Conservation (phyloP, 345 rosid genomes). For the Linum usitatissimum region DNA sequence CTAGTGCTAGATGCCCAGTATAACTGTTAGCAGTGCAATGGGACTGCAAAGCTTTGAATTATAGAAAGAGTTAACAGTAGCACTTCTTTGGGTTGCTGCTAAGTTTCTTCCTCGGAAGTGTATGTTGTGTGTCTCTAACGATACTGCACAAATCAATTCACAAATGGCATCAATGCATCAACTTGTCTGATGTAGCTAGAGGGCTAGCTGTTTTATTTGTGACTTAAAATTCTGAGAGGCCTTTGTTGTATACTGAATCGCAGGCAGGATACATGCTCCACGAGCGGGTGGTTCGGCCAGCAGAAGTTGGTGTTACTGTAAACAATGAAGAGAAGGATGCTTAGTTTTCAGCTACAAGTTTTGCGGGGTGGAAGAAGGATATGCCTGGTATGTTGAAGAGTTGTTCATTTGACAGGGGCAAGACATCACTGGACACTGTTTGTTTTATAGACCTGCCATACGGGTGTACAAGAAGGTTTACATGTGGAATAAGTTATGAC, state of each 20-base stretch:
- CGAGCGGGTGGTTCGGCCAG: conserved; percentile 83
- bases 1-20: no score
- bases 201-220: not conserved
- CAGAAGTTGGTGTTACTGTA: conserved; percentile 83
- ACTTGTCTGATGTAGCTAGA: no score
- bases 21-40: not conserved
- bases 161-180: no score
- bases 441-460: no score
- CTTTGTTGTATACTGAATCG: conserved; percentile 3
- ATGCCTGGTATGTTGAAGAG: no score
- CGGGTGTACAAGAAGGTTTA: no score
- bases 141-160: no score
- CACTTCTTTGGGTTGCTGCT: no score
- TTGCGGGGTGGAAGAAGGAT: no score
- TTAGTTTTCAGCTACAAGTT: not conserved
- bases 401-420: no score
- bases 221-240: not conserved
- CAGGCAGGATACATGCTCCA: conserved; percentile 74
- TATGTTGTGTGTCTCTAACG: not conserved
- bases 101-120: not conserved
- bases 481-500: no score
- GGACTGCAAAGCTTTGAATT: not conserved
- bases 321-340: conserved; percentile 21
- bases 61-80: not conserved
- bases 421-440: no score